phyloP scores from a whole-genome alignment of 1,139 yeast genomes.

The Geotrichum histeridarum region DNA sequence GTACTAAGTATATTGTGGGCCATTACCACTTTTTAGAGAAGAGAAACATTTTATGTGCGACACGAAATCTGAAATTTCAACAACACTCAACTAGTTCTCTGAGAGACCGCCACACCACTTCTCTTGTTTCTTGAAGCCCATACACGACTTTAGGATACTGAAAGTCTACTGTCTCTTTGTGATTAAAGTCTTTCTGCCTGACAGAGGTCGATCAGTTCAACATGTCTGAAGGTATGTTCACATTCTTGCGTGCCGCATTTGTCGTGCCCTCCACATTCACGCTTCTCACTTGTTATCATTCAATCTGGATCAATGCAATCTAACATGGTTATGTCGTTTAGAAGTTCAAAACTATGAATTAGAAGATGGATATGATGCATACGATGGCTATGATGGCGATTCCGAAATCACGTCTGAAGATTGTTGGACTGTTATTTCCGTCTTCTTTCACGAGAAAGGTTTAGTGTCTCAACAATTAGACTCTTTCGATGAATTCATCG shows the following conservation, averaged over 20 bases:
- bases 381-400: slow-evolving; percentile 58
- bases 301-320: neutral
- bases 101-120: neutral
- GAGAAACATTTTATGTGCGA: neutral
- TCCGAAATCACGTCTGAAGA: slow-evolving; percentile 91
- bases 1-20: neutral
- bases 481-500: slow-evolving; percentile 96
- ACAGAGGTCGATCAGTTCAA: neutral
- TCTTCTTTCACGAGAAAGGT: slow-evolving; percentile 95
- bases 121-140: neutral
- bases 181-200: slow-evolving; percentile 1
- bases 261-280: neutral
- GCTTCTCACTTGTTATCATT: neutral
- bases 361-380: slow-evolving; percentile 64
- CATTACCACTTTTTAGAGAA: neutral
- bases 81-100: neutral
- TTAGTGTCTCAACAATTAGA: slow-evolving; percentile 96
- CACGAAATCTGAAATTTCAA: neutral
- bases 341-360: slow-evolving; percentile 15
- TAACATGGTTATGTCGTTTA: neutral
- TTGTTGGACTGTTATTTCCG: slow-evolving; percentile 96
- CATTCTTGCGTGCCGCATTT: neutral
- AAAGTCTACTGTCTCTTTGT: neutral
- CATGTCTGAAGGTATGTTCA: slow-evolving; percentile 19
- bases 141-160: neutral